phyloP scores from a whole-genome alignment of 2,329 filamentous ascomycete species.

The Arthrobotrys iridis region DNA sequence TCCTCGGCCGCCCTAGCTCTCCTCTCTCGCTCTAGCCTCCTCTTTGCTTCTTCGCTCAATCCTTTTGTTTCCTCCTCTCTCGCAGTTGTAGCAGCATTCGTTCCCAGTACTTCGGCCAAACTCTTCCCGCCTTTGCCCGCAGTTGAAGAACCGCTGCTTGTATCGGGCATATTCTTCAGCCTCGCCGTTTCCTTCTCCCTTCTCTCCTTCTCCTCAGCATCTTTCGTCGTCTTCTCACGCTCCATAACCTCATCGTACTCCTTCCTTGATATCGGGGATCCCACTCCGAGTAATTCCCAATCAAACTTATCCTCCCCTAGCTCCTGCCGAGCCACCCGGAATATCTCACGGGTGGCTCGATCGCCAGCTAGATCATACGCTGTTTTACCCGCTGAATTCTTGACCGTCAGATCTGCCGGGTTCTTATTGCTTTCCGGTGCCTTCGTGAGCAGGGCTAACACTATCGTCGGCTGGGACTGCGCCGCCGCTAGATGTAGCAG shows the following conservation, averaged over 20 bases:
- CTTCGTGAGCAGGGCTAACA: slow-evolving; percentile 79
- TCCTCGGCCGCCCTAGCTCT: slow-evolving; percentile 92
- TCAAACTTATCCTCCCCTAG: slow-evolving; percentile 79
- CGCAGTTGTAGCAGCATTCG: slow-evolving; percentile 70
- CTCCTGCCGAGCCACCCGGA: slow-evolving; percentile 84
- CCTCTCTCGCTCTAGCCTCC: slow-evolving; percentile 84
- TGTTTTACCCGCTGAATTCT: slow-evolving; percentile 80
- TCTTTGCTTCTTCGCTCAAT: slow-evolving; percentile 85
- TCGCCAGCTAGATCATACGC: slow-evolving; percentile 89
- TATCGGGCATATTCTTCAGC: slow-evolving; percentile 62
- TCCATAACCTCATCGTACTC: slow-evolving; percentile 77
- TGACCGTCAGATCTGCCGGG: slow-evolving; percentile 75
- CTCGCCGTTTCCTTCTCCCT: slow-evolving; percentile 77
- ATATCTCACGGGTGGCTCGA: slow-evolving; percentile 84
- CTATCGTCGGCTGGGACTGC: slow-evolving; percentile 79
- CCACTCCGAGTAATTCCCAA: slow-evolving; percentile 81
- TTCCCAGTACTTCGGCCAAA: slow-evolving; percentile 68
- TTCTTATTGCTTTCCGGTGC: slow-evolving; percentile 62
- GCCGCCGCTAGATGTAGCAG: slow-evolving; percentile 86
- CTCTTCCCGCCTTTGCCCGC: slow-evolving; percentile 66
- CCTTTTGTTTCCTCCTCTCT: slow-evolving; percentile 85
- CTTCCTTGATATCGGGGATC: slow-evolving; percentile 73
- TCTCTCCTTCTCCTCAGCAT: slow-evolving; percentile 73
- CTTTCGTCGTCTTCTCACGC: slow-evolving; percentile 75
- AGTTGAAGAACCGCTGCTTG: not conserved